A percentile compares a stretch with the other conserved stretches of the same genome.
Evolutionary conservation across 768 basidiomycete genomes (phyloP).

Genomic region (Tricholomella constricta): DNA sequence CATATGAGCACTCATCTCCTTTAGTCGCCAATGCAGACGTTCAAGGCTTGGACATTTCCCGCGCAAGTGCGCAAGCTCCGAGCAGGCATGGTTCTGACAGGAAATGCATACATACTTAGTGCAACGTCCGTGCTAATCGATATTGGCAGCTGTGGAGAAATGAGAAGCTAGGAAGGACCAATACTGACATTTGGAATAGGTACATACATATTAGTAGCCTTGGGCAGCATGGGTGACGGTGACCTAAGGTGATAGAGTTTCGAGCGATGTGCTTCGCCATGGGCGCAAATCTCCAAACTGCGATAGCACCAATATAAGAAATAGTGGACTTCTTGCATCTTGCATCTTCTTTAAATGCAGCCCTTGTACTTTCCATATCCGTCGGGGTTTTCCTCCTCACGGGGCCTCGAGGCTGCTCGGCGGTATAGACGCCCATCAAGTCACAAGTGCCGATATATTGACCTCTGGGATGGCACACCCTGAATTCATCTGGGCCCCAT

Average conservation of each 20-base stretch:
- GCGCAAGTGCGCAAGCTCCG: background rate
- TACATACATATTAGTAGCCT: too few species aligned
- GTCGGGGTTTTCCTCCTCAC: constrained; percentile 1
- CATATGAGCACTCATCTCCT: constrained; percentile 7
- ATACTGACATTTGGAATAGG: background rate
- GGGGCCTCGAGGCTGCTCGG: constrained; percentile 14
- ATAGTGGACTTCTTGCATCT: constrained; percentile 2
- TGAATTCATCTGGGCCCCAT: background rate
- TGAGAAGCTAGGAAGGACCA: background rate
- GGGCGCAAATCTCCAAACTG: constrained; percentile 9
- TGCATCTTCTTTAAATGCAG: background rate
- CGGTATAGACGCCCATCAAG: constrained; percentile 7
- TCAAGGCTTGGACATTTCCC: background rate
- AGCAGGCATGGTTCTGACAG: background rate
- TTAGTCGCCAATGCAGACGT: background rate
- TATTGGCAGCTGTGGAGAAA: background rate
- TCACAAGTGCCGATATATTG: constrained; percentile 7
- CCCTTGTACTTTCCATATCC: constrained; percentile 21
- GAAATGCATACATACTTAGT: too few species aligned
- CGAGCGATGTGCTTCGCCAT: background rate
- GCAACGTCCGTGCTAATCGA: too few species aligned
- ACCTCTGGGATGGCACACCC: background rate
- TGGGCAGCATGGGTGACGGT: background rate
- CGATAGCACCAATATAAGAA: background rate
- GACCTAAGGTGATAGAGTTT: constrained; percentile 1